These are phyloP conservation scores for Fusarium camptoceras DNA, from an alignment of 2,329 filamentous ascomycete species.

Conservation along the genomic window DNA sequence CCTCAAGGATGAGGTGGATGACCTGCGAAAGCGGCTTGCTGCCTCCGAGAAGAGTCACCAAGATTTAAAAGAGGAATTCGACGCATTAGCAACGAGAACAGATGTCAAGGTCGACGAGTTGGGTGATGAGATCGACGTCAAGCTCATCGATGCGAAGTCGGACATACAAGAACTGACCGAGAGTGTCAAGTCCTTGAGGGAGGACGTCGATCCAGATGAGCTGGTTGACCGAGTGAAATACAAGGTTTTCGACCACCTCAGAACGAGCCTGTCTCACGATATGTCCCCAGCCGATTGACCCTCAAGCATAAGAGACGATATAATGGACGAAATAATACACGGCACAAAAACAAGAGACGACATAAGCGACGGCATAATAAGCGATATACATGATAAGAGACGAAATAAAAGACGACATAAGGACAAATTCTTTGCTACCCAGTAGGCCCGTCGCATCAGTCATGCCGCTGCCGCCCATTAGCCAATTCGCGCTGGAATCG, in stretches of 20 bases:
- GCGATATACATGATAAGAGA: background rate
- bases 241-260: constrained; percentile 8
- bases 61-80: constrained; percentile 8
- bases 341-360: too few species aligned
- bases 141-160: background rate
- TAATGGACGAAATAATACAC: too few species aligned
- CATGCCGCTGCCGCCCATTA: background rate
- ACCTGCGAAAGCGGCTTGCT: background rate
- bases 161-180: background rate
- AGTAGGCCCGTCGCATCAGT: background rate
- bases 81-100: background rate
- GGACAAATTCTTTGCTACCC: background rate
- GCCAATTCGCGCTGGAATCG: background rate
- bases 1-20: constrained; percentile 6
- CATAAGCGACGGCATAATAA: too few species aligned
- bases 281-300: background rate
- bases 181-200: background rate
- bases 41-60: constrained; percentile 1
- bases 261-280: background rate
- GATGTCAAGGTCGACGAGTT: background rate
- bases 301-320: background rate
- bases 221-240: constrained; percentile 13
- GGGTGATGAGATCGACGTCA: background rate
- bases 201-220: background rate
- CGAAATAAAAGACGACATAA: background rate